A percentile compares a stretch with the other conserved stretches of the same genome.
phyloP scores from a whole-genome alignment of 2,329 filamentous ascomycete species.

The Monilinia aucupariae region DNA sequence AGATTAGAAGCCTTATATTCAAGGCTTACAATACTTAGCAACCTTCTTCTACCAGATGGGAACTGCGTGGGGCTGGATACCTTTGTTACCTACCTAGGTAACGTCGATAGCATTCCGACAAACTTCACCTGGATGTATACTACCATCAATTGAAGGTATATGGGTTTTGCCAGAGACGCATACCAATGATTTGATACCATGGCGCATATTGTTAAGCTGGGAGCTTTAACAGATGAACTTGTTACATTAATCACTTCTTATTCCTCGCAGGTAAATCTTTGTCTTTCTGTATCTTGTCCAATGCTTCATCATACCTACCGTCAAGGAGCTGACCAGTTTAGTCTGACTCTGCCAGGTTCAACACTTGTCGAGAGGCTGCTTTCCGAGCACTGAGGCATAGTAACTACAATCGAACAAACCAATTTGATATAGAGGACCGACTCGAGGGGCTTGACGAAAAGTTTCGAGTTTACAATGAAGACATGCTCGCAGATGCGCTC shows the following conservation, averaged over 20 bases:
- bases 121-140: neutral
- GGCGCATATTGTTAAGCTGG: conserved; percentile 63
- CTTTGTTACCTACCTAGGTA: too few species aligned
- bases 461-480: conserved; percentile 72
- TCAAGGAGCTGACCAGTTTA: conserved; percentile 14
- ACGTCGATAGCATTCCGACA: neutral
- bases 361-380: conserved; percentile 44
- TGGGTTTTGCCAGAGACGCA: too few species aligned
- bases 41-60: neutral
- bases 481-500: conserved; percentile 70
- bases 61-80: neutral
- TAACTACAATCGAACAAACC: conserved; percentile 62
- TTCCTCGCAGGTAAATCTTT: conserved; percentile 44
- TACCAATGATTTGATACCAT: conserved; percentile 41
- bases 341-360: conserved; percentile 38
- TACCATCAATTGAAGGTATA: too few species aligned
- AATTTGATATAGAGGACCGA: conserved; percentile 63
- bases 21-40: neutral
- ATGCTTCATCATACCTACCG: neutral
- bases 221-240: conserved; percentile 63
- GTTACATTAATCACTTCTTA: conserved; percentile 58
- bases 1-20: neutral
- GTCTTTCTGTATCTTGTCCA: conserved; percentile 8
- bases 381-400: conserved; percentile 50
- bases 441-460: conserved; percentile 77